Conservation (phyloP, 257 asterid genomes). For the Solanum neorickii region DNA sequence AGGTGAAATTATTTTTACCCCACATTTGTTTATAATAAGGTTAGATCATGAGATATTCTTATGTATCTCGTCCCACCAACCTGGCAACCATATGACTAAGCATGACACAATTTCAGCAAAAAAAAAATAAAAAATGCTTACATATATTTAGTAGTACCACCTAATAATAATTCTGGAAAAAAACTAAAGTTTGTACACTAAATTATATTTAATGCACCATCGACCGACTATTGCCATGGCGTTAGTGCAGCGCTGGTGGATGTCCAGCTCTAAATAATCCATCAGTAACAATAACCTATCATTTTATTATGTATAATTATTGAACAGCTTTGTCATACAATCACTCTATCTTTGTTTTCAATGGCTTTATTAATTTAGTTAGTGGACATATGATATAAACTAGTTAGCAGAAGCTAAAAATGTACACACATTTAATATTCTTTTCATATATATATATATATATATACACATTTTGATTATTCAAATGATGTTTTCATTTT, state of each 20-base stretch:
- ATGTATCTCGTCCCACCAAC: not conserved
- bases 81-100: not conserved
- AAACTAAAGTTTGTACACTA: not conserved
- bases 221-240: not conserved
- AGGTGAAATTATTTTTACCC: no score
- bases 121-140: no score
- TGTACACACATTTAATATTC: not conserved
- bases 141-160: no score
- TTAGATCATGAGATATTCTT: no score
- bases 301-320: not conserved
- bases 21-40: no score
- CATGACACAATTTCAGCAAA: not conserved
- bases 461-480: no score
- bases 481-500: no score
- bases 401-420: not conserved
- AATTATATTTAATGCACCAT: not conserved
- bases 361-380: not conserved
- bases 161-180: not conserved
- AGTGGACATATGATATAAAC: not conserved
- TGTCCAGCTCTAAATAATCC: not conserved
- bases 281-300: not conserved
- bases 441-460: no score
- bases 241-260: not conserved
- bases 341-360: not conserved
- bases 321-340: not conserved